phyloP scores from a whole-genome alignment of 805 yeast species.

The Ogataea zsoltii region DNA sequence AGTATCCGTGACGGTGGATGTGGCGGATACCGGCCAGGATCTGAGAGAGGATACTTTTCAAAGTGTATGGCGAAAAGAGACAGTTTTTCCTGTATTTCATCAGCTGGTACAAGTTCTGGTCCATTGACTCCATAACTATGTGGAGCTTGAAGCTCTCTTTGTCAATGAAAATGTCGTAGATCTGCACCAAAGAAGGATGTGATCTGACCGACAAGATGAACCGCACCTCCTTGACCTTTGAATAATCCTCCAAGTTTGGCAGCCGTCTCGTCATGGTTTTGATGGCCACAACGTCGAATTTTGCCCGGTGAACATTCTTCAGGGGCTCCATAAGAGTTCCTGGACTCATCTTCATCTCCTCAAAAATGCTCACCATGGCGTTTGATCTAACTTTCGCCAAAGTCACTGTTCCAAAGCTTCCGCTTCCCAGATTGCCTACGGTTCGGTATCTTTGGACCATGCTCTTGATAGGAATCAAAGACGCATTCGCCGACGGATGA shows the following conservation, averaged over 20 bases:
- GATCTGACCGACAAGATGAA: conserved; percentile 69
- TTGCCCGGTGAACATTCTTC: conserved; percentile 18
- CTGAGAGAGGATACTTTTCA: conserved; percentile 70
- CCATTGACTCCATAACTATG: conserved; percentile 88
- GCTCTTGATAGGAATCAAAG: conserved; percentile 41
- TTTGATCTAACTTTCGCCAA: conserved; percentile 52
- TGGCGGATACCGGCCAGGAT: conserved; percentile 76
- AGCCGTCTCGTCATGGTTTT: conserved; percentile 70
- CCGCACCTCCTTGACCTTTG: conserved; percentile 62
- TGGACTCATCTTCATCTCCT: conserved; percentile 26
- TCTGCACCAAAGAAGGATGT: conserved; percentile 70
- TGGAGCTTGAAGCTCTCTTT: conserved; percentile 57
- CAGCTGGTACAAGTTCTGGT: conserved; percentile 75
- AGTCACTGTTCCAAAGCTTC: conserved; percentile 73
- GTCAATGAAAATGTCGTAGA: conserved; percentile 81
- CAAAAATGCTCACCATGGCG: conserved; percentile 12
- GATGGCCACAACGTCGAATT: conserved; percentile 61
- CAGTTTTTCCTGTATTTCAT: conserved; percentile 60
- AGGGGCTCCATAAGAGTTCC: conserved; percentile 55
- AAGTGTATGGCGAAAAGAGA: conserved; percentile 55
- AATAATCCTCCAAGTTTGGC: conserved; percentile 53
- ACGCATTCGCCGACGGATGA: not conserved
- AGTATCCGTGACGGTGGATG: conserved; percentile 67
- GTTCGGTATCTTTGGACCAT: conserved; percentile 46
- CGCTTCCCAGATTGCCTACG: conserved; percentile 62